Base-by-base conservation (phyloP, 345 rosid species). In the Lepidium aucheri region DNA sequence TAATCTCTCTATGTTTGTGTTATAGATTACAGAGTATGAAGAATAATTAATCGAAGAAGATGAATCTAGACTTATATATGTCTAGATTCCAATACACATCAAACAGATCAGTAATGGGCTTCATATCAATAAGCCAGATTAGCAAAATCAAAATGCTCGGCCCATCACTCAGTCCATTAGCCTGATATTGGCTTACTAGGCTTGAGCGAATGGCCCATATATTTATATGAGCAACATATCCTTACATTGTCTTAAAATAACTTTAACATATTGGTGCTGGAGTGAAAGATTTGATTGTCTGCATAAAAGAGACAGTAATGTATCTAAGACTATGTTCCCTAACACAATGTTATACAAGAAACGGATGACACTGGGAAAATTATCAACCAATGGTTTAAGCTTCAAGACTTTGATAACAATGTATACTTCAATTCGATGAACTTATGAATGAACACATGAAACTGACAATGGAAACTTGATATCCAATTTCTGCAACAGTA, bases 271-370 rank as follows among this genome's bases (percentile, higher is more conserved):
- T 95, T 51, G 99, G 91, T 41, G 99, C 99, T 22, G 99, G 99
- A 64, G 99, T 95, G 67, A 95, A 95, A 16, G 99, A 95, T 78
- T 95, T 95, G 33, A 95, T 95, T 0, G 99, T 95, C 81, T 95
- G 99, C 99, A 95, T 95, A 78, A 95, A 95, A 2, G 99, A 95
- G 61, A 95, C 99, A 2, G 99, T 97, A 38, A 91, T 95, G 75
- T 91, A 95, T 0, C 97, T 86, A 20, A 95, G 76, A 77, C 99
- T 95, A 49, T 95, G 89, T 42, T n/a, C n/a, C 99, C 99, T 70
- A 95, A 44, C 60, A 95, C 99, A 17, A 95, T 95, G 84, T 95
- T 95, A 95, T 80, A 53, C 99, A 95, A 63, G 91, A 95, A 20
- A 95, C 95, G 43, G 89, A 91, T 9, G 99, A 95, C 97, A 95